Evolutionary conservation across 1,139 yeast genomes (phyloP).

Genomic region (Yamadazyma dushanensis): DNA sequence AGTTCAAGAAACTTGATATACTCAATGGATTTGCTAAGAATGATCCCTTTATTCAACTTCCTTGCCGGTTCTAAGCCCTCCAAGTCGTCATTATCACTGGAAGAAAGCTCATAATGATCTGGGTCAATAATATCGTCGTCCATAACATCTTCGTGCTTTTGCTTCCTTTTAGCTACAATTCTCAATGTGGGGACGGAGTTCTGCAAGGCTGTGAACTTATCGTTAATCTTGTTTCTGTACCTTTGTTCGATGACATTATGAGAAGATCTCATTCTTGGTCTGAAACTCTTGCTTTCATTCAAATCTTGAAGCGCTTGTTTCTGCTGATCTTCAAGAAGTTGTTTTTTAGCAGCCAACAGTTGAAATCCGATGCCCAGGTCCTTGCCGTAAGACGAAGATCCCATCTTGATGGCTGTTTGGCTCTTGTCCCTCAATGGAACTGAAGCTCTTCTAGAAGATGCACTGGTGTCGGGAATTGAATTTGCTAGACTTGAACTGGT

Average conservation of each 20-base stretch:
- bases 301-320: background rate
- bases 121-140: constrained; percentile 16
- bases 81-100: constrained; percentile 21
- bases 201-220: constrained; percentile 42
- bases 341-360: background rate
- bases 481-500: background rate
- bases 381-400: background rate
- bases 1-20: constrained; percentile 44
- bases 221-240: constrained; percentile 47
- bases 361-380: background rate
- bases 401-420: background rate
- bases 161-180: constrained; percentile 27
- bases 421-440: background rate
- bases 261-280: constrained; percentile 30
- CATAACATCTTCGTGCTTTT: constrained; percentile 5
- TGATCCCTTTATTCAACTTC: constrained; percentile 46
- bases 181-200: constrained; percentile 44
- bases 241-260: constrained; percentile 50
- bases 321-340: background rate
- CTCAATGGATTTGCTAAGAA: constrained; percentile 44
- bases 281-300: constrained; percentile 1
- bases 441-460: background rate
- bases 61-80: constrained; percentile 50
- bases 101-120: constrained; percentile 20
- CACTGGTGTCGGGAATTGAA: background rate